These are phyloP conservation scores for Bremia lactucae DNA, from an alignment of 352 stramenopile species.

Conservation along the genomic window DNA sequence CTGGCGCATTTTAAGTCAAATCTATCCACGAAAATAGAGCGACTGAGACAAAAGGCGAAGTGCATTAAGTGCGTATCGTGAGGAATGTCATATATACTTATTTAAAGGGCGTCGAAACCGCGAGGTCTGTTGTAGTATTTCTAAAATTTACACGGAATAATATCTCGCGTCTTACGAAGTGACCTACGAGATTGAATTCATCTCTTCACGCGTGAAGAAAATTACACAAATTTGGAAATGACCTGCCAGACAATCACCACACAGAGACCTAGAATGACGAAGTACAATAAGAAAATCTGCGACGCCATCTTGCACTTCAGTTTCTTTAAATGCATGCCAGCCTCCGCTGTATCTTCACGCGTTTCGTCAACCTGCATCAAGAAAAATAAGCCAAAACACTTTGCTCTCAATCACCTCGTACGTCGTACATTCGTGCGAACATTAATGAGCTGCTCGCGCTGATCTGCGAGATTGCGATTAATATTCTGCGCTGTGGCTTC, in stretches of 20 bases:
- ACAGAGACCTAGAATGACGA: conserved; percentile 63
- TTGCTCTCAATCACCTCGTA: not conserved
- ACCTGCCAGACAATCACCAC: conserved; percentile 63
- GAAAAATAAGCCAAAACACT: not conserved
- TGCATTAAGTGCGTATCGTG: too few relatives aligned
- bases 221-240: conserved; percentile 51
- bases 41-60: too few relatives aligned
- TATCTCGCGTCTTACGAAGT: conserved; percentile 12
- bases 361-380: conserved; percentile 44
- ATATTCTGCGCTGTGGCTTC: conserved; percentile 67
- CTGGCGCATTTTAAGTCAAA: too few relatives aligned
- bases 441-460: conserved; percentile 68
- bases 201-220: too few relatives aligned
- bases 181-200: too few relatives aligned
- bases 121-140: too few relatives aligned
- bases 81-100: too few relatives aligned
- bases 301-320: conserved; percentile 73
- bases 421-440: conserved; percentile 57
- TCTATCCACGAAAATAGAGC: too few relatives aligned
- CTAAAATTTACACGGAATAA: conserved; percentile 34
- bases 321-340: conserved; percentile 53
- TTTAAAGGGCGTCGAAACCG: too few relatives aligned
- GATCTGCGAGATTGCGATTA: conserved; percentile 43
- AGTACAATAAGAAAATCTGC: conserved; percentile 68
- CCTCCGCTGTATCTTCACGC: conserved; percentile 62